Conservation (phyloP, 2,329 filamentous ascomycete species). For the Dothidotthia symphoricarpi region DNA sequence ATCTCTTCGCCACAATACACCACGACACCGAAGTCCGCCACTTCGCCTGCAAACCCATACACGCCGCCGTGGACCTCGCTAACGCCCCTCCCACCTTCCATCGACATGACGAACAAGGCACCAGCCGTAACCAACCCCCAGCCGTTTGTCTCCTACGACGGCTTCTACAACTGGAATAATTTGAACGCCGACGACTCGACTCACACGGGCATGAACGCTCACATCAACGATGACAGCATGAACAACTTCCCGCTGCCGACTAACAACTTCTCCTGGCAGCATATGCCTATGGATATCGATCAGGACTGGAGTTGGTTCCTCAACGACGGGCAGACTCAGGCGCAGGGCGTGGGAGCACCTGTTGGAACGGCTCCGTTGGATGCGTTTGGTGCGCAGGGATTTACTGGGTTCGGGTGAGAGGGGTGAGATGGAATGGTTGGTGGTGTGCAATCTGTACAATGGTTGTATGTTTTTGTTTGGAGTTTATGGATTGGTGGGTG, state of each 20-base stretch:
- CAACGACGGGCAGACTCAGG: constrained; percentile 28
- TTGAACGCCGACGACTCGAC: constrained; percentile 17
- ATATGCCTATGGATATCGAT: constrained; percentile 44
- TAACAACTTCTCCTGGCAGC: constrained; percentile 41
- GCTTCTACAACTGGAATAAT: constrained; percentile 41
- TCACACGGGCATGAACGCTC: constrained; percentile 8
- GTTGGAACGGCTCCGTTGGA: constrained; percentile 9
- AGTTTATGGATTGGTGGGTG: too few species aligned
- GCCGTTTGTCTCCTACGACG: constrained; percentile 41
- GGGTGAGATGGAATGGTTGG: too few species aligned
- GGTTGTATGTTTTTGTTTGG: too few species aligned
- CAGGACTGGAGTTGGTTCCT: constrained; percentile 46
- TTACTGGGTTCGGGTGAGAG: constrained; percentile 27
- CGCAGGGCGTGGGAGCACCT: constrained; percentile 2
- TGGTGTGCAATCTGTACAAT: too few species aligned
- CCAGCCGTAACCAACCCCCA: constrained; percentile 17
- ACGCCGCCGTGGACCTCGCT: neutral
- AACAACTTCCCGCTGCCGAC: constrained; percentile 34
- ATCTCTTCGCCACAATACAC: neutral
- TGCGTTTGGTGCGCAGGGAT: constrained; percentile 21
- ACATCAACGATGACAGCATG: constrained; percentile 35
- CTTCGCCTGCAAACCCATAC: too few species aligned
- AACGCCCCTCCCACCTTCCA: constrained; percentile 13
- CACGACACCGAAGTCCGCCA: constrained; percentile 2
- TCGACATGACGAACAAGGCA: constrained; percentile 11